Base-by-base conservation (phyloP, 805 yeast species). In the Candida corydali region DNA sequence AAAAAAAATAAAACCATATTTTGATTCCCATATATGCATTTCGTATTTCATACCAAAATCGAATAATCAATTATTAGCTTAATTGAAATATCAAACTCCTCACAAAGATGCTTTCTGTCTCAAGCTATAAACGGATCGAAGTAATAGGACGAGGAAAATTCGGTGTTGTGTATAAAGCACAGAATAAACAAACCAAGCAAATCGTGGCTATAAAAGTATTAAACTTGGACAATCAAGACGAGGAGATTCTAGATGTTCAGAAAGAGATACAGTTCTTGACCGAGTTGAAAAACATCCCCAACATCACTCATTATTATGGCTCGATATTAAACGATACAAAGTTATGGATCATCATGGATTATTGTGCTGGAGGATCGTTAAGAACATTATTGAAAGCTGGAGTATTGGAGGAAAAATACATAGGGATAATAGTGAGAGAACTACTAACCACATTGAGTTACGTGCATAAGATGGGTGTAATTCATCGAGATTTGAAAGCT, bases 271-370 rank as follows among this genome's bases (percentile, higher is more conserved):
- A 85, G 52, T 83, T 93, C 57, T 69, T 93, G 39, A 70, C 95
- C 1, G 87, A 85, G 45, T 65, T 93, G 44, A 84, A 86, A 49
- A 79, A 78, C 37, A 85, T 84, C 12, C 93, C 94, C n/a, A 93
- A 93, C 50, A 86, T 93, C 36, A 88, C 96, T 3, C 89, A 83
- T 44, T 93, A 93, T 60, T 86, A 84, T 54, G 97, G 96, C 0
- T 83, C 95, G 0, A 82, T 83, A 46, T 61, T 94, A 19, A 78
- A 80, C 43, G 97, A 91, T 32, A 83, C 96, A n/a, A 82, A 85
- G 51, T 69, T 93, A 25, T 93, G 98, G 98, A 89, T 93, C 56
- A 80, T 93, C 40, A 93, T 93, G 97, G 99, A 93, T 54, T 78
- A 85, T 52, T 91, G 98, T 60, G 93, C 95, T 1, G 99, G 98